These are phyloP conservation scores for Collybia sp. DNA, from an alignment of 768 basidiomycete species.

Conservation along the genomic window DNA sequence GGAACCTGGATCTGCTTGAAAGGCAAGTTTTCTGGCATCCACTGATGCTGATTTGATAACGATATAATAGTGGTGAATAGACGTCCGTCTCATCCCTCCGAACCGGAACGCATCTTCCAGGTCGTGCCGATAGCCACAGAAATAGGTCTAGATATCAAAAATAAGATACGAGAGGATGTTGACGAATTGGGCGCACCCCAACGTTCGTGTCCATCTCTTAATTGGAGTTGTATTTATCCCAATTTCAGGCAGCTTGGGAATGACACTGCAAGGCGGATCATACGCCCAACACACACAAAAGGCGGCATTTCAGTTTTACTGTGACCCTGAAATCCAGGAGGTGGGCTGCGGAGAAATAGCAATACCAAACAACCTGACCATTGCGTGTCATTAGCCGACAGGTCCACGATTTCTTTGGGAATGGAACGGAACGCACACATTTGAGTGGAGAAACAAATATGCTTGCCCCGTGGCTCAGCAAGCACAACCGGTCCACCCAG, in stretches of 20 bases:
- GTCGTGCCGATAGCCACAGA: conserved; percentile 24
- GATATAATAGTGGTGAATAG: conserved; percentile 18
- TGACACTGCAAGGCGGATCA: conserved; percentile 24
- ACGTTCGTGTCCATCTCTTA: neutral
- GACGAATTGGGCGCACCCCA: conserved; percentile 10
- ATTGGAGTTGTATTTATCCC: too few relatives aligned
- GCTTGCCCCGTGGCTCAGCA: conserved; percentile 15
- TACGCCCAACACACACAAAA: conserved; percentile 23
- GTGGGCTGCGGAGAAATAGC: conserved; percentile 4
- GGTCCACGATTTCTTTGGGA: conserved; percentile 13
- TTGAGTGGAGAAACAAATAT: conserved; percentile 18
- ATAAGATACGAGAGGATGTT: conserved; percentile 10
- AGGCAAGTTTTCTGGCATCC: neutral
- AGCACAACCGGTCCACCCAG: conserved; percentile 1
- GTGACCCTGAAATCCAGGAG: conserved; percentile 17
- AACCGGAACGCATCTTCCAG: conserved; percentile 26
- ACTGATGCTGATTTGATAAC: neutral
- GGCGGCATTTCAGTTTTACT: conserved; percentile 23
- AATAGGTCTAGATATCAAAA: conserved; percentile 13
- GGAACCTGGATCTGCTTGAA: conserved; percentile 27
- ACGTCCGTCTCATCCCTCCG: conserved; percentile 26
- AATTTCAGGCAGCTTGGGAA: conserved; percentile 11
- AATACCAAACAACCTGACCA: neutral
- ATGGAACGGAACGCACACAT: conserved; percentile 21
- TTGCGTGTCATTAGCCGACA: conserved; percentile 1